These are phyloP conservation scores for Apiospora hydei DNA, from an alignment of 2,329 filamentous ascomycete species.

Conservation along the genomic window DNA sequence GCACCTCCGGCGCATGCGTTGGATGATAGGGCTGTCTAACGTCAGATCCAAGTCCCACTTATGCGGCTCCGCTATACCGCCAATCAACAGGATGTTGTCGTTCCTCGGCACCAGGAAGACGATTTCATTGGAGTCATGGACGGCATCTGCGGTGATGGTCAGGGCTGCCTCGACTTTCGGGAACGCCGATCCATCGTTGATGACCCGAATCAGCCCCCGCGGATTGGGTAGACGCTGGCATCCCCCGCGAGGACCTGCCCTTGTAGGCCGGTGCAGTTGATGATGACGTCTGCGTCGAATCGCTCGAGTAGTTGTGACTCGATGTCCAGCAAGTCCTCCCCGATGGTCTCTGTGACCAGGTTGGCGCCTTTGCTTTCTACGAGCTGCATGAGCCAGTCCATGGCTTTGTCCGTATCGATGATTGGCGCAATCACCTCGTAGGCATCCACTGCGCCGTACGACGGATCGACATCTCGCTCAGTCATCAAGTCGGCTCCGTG, in stretches of 20 bases:
- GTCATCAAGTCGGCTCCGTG: constrained; percentile 44
- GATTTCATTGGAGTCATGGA: constrained; percentile 46
- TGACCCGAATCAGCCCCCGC: constrained; percentile 51
- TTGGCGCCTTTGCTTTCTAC: constrained; percentile 50
- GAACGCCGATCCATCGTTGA: constrained; percentile 53
- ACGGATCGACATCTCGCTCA: constrained; percentile 43
- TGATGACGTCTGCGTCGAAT: constrained; percentile 49
- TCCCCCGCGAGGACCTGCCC: constrained; percentile 47
- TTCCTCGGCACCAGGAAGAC: constrained; percentile 53
- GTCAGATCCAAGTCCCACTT: constrained; percentile 47
- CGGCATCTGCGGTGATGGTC: constrained; percentile 49
- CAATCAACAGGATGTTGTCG: constrained; percentile 52
- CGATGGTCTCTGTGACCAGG: constrained; percentile 47
- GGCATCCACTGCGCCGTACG: constrained; percentile 49
- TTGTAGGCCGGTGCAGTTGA: constrained; percentile 52
- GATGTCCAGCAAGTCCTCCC: constrained; percentile 44
- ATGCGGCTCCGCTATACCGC: constrained; percentile 47
- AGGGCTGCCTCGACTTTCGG: constrained; percentile 50
- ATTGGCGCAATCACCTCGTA: constrained; percentile 53
- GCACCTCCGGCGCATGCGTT: constrained; percentile 51
- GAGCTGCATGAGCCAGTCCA: constrained; percentile 50
- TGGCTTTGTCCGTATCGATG: constrained; percentile 54
- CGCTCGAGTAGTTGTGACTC: constrained; percentile 43
- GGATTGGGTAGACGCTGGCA: constrained; percentile 49
- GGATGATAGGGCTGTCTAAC: constrained; percentile 47